A percentile compares a stretch with the other conserved stretches of the same genome.
Evolutionary conservation across 2,329 filamentous ascomycete genomes (phyloP).

Genomic region (Arthrobotrys sinensis): DNA sequence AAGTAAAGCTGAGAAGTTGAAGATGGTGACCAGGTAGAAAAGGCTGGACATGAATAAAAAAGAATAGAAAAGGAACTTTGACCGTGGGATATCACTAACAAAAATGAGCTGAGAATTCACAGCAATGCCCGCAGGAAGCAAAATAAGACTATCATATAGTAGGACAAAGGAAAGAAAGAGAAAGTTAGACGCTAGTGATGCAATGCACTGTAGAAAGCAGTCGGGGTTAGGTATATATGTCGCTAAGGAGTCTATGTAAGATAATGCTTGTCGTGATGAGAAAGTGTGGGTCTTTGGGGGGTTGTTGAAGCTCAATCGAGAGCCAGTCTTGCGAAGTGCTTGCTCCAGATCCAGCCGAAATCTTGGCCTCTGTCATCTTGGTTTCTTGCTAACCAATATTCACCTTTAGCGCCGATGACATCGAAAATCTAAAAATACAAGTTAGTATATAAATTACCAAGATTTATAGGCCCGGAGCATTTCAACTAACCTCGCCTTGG

Average conservation of each 20-base stretch:
- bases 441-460: constrained; percentile 31
- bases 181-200: constrained; percentile 34
- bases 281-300: background rate
- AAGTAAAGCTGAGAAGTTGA: constrained; percentile 27
- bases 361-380: constrained; percentile 86
- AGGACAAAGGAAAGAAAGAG: constrained; percentile 48
- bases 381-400: constrained; percentile 97
- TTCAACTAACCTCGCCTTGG: constrained; percentile 79
- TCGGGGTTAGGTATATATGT: constrained; percentile 35
- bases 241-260: constrained; percentile 27
- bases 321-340: constrained; percentile 83
- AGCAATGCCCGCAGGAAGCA: constrained; percentile 25
- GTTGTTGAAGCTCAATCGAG: constrained; percentile 64
- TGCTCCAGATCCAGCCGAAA: constrained; percentile 99
- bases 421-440: constrained; percentile 68
- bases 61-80: constrained; percentile 26
- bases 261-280: constrained; percentile 27
- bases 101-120: constrained; percentile 38
- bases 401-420: constrained; percentile 93
- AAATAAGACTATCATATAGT: constrained; percentile 14
- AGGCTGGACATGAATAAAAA: constrained; percentile 16
- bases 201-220: constrained; percentile 26
- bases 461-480: background rate
- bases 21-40: constrained; percentile 21
- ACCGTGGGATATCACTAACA: constrained; percentile 58